These are phyloP conservation scores for Achaetomiella virescens DNA, from an alignment of 495 filamentous ascomycete genomes.

Conservation along the genomic window DNA sequence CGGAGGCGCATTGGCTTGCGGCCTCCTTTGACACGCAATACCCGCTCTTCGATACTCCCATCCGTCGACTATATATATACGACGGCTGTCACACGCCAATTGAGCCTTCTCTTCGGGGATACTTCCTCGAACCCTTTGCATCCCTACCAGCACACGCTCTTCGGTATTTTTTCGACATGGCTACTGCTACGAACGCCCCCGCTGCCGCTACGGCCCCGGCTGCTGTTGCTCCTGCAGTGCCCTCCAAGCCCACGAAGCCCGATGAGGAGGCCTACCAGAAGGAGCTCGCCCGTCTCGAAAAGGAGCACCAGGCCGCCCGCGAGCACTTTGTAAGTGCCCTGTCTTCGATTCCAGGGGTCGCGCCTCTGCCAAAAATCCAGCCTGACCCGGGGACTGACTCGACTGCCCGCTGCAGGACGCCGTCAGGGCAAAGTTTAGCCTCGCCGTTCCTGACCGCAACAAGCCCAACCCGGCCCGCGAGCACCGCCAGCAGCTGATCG, in stretches of 20 bases:
- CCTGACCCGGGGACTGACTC: background rate
- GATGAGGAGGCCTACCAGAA: conserved; percentile 66
- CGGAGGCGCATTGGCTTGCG: background rate
- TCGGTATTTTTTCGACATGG: conserved; percentile 27
- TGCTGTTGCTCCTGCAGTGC: conserved; percentile 44
- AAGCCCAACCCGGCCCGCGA: conserved; percentile 69
- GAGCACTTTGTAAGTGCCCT: conserved; percentile 64
- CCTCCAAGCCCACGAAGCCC: conserved; percentile 62
- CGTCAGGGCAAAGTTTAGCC: conserved; percentile 77
- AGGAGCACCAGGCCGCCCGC: conserved; percentile 67
- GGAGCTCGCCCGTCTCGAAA: conserved; percentile 67
- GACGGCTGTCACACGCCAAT: too few relatives aligned
- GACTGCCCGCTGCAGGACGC: conserved; percentile 53
- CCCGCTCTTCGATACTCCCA: background rate
- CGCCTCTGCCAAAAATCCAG: background rate
- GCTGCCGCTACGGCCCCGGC: conserved; percentile 41
- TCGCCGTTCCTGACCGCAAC: conserved; percentile 57
- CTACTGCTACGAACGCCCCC: conserved; percentile 34
- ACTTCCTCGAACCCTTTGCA: too few relatives aligned
- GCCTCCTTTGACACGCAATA: background rate
- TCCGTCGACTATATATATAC: background rate
- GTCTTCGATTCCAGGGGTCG: background rate
- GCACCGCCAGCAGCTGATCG: conserved; percentile 73
- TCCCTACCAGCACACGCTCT: background rate
- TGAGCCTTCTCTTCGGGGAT: background rate